Conservation (phyloP, 768 basidiomycete species). For the Kwoniella dejecticola region DNA sequence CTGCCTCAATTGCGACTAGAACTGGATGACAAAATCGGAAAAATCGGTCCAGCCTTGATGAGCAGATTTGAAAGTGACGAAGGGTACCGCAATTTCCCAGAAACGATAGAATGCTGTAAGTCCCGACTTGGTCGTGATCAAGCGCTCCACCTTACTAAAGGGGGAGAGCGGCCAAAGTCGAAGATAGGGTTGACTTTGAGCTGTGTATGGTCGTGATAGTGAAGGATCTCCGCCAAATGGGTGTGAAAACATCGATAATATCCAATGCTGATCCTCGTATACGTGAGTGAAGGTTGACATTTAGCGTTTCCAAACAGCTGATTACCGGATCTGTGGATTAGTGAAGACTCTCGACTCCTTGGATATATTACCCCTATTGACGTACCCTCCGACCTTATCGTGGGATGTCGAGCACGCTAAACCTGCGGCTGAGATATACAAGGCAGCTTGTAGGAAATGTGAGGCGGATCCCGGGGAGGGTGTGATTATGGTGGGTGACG, state of each 20-base stretch:
- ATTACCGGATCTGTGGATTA: conserved; percentile 7
- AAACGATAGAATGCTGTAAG: conserved; percentile 43
- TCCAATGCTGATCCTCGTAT: conserved; percentile 54
- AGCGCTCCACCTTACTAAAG: too few species aligned
- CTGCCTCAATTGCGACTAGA: too few species aligned
- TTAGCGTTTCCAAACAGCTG: too few species aligned
- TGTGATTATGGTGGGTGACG: conserved; percentile 53
- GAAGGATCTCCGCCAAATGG: conserved; percentile 27
- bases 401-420: conserved; percentile 47
- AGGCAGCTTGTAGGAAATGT: conserved; percentile 36
- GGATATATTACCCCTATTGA: conserved; percentile 35
- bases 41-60: conserved; percentile 40
- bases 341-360: conserved; percentile 50
- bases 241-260: conserved; percentile 41
- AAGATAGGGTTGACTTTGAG: background rate
- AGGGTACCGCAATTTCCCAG: conserved; percentile 49
- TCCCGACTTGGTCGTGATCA: background rate
- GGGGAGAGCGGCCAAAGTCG: background rate
- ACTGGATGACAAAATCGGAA: conserved; percentile 26
- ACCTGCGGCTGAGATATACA: conserved; percentile 41
- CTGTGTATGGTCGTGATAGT: conserved; percentile 26
- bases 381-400: conserved; percentile 45
- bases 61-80: conserved; percentile 45
- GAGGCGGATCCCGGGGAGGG: conserved; percentile 28
- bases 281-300: conserved; percentile 28